Base-by-base conservation (phyloP, 164 flowering plant genomes). In the Stephania japonica region DNA sequence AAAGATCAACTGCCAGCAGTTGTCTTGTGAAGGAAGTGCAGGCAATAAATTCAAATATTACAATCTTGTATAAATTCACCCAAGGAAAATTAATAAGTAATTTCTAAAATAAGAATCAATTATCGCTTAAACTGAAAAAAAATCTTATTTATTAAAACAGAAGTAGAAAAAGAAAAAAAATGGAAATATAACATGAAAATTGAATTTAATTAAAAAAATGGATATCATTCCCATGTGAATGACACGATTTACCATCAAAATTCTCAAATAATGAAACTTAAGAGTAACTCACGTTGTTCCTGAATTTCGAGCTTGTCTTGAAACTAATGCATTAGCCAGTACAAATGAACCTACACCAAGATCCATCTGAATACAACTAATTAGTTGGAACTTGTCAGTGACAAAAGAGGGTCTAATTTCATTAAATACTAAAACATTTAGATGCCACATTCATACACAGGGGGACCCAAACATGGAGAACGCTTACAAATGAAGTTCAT, bases 271-370 rank as follows among this genome's bases (percentile, higher is more conserved):
- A 61, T 9, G 18, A 56, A 61, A 12, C 32, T 53, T 43, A 73
- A 42, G 24, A 76, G 70, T 47, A 42, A 87, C 94, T 88, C 78
- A 92, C 97, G 75, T 65, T 41, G 80, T 80, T 7, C 71, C 69
- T 65, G 82, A 59, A 78, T 86, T 83, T 32, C 94, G 88, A 64
- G 98, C 99, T 84, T 94, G 94, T 67, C 89, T 88, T 50, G 99
- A 94, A 80, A 92, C 94, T 73, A 94, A 75, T 16, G 99, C 72
- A 86, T 92, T 94, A 65, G 89, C 92, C 13, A 92, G 27, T 5
- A 92, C 92, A 89, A 92, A 94, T 71, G 92, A 86, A 41, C 99
- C 99, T 32, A 94, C 99, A 32, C 99, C 98, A 77, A 90, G 83
- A 85, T 94, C 98, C 99, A 94, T 94, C 99, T 92, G 84, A 72